Evolutionary conservation across 2,329 filamentous ascomycete genomes (phyloP).

Genomic region (Sclerotiophoma versabilis): DNA sequence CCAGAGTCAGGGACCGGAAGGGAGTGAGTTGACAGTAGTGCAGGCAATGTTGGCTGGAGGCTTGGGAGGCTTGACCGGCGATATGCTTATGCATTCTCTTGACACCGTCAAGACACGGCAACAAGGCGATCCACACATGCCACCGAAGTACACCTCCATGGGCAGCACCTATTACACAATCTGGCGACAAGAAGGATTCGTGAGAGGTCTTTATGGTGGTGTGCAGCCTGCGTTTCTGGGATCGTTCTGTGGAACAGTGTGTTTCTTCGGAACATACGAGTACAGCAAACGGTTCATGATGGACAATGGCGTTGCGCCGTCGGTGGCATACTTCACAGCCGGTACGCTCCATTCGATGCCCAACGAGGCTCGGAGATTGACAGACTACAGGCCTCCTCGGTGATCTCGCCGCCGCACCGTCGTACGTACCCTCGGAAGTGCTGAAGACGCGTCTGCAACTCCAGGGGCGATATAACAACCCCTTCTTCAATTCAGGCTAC

Average conservation of each 20-base stretch:
- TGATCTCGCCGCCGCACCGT: slow-evolving; percentile 86
- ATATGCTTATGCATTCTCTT: slow-evolving; percentile 98
- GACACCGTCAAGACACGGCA: slow-evolving; percentile 99
- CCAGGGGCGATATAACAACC: slow-evolving; percentile 94
- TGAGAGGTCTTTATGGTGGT: slow-evolving; percentile 89
- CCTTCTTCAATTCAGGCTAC: slow-evolving; percentile 91
- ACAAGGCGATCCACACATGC: slow-evolving; percentile 92
- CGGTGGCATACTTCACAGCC: slow-evolving; percentile 83
- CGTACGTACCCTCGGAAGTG: slow-evolving; percentile 97
- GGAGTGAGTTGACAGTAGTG: slow-evolving; percentile 32
- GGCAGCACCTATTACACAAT: slow-evolving; percentile 92
- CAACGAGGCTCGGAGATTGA: not conserved
- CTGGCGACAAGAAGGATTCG: slow-evolving; percentile 86
- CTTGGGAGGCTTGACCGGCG: slow-evolving; percentile 88
- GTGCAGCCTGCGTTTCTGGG: slow-evolving; percentile 89
- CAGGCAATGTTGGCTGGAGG: slow-evolving; percentile 96
- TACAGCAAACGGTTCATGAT: slow-evolving; percentile 90
- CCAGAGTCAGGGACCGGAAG: slow-evolving; percentile 4
- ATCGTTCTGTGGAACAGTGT: slow-evolving; percentile 89
- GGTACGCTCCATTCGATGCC: slow-evolving; percentile 59
- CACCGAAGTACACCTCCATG: slow-evolving; percentile 90
- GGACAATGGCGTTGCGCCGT: slow-evolving; percentile 80
- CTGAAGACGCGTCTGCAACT: slow-evolving; percentile 96
- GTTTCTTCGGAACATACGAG: slow-evolving; percentile 97
- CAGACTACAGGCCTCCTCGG: slow-evolving; percentile 76